phyloP scores from a whole-genome alignment of 805 yeast species.

The Candida michaelii region DNA sequence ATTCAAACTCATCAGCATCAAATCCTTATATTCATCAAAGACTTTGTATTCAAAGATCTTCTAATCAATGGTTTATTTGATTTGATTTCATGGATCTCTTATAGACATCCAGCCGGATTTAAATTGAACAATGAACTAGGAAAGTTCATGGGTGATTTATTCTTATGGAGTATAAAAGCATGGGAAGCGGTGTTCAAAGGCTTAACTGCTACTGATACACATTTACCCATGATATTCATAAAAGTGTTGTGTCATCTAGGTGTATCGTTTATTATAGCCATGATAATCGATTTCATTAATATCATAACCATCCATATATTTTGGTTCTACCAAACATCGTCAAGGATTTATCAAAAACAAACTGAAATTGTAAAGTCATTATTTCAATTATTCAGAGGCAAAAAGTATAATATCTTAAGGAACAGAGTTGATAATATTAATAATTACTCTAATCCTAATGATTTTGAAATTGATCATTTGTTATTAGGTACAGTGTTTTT shows the following conservation, averaged over 20 bases:
- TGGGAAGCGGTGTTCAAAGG: conserved; percentile 41
- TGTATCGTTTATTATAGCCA: conserved; percentile 73
- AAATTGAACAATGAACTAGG: conserved; percentile 87
- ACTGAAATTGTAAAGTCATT: conserved; percentile 65
- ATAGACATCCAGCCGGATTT: conserved; percentile 85
- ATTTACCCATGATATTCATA: conserved; percentile 3
- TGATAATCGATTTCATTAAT: conserved; percentile 63
- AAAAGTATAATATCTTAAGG: conserved; percentile 79
- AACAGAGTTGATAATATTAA: conserved; percentile 82
- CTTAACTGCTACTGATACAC: neutral
- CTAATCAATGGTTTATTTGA: conserved; percentile 47
- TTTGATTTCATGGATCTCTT: conserved; percentile 71
- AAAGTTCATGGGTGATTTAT: conserved; percentile 79
- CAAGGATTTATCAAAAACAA: conserved; percentile 78
- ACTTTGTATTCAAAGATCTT: conserved; percentile 33
- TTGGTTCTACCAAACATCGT: conserved; percentile 74
- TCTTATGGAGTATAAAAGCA: conserved; percentile 77
- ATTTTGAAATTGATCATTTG: conserved; percentile 72
- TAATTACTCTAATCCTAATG: conserved; percentile 24
- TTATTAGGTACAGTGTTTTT: conserved; percentile 86
- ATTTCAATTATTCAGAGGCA: conserved; percentile 84
- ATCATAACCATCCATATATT: conserved; percentile 69
- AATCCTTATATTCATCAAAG: conserved; percentile 23
- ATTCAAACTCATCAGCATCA: conserved; percentile 32
- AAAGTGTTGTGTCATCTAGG: conserved; percentile 32